A percentile compares a stretch with the other conserved stretches of the same genome.
These are phyloP conservation scores for Carex pumila DNA, from an alignment of 176 grass and related monocot species.

Conservation along the genomic window DNA sequence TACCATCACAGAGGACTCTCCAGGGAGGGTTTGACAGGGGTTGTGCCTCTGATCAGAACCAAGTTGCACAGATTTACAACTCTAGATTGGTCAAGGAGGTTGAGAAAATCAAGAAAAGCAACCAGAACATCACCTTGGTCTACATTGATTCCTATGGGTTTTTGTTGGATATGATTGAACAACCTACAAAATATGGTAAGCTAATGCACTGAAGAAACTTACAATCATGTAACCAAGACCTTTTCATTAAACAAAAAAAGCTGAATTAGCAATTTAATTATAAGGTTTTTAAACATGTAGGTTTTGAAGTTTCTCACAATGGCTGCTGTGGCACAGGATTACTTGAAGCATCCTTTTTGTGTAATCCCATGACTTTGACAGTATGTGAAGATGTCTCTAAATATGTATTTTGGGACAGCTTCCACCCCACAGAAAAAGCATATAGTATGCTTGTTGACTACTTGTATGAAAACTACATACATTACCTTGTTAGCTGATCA, in stretches of 20 bases:
- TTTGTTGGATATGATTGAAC: conserved; percentile 52
- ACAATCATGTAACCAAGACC: background rate
- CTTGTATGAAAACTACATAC: conserved; percentile 47
- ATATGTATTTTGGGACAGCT: conserved; percentile 84
- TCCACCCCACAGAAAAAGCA: conserved; percentile 64
- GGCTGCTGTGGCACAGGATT: conserved; percentile 69
- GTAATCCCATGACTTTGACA: conserved; percentile 42
- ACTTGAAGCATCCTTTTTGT: conserved; percentile 47
- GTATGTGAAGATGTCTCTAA: conserved; percentile 33
- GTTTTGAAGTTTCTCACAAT: conserved; percentile 32
- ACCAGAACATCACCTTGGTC: conserved; percentile 20
- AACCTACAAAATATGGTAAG: conserved; percentile 36
- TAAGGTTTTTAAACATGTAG: background rate
- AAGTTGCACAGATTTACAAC: conserved; percentile 50
- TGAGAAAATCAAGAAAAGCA: background rate
- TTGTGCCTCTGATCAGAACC: conserved; percentile 41
- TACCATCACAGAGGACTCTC: conserved; percentile 69
- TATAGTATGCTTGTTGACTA: conserved; percentile 50
- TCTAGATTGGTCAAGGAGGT: conserved; percentile 17
- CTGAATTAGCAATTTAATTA: background rate
- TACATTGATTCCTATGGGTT: conserved; percentile 54
- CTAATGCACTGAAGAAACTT: background rate
- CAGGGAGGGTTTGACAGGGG: conserved; percentile 21
- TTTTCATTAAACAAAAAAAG: background rate
- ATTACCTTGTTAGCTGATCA: conserved; percentile 16